Evolutionary conservation across 352 stramenopile species (phyloP), one percentile per base, ranked within the genome.

Genomic region (Globisporangium solare): DNA sequence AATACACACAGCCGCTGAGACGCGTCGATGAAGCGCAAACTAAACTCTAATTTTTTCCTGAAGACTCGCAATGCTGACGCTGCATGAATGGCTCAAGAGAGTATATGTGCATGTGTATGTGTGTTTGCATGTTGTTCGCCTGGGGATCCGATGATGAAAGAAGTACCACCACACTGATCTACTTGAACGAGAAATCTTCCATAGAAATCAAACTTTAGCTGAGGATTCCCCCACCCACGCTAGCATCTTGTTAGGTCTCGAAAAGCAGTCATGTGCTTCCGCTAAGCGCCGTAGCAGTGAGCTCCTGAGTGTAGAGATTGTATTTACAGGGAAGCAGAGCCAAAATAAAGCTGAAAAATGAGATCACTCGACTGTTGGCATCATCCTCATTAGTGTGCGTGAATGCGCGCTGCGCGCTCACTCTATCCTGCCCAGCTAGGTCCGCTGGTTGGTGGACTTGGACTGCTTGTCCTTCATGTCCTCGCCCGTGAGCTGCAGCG

Each of bases 401-500:
- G n/a, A n/a, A 22, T 56, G 42, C 46, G 35, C 18, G 46, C 41
- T 20, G 20, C 54, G 52, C 22, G 58, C 47, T 63, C 61, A 37
- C 17, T 40, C 50, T 64, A 66, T 40, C 22, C 12, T 52, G 47
- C 3, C 45, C 31, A 12, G 15, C 45, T 52, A 52, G 22, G 47
- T 27, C 22, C 49, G 49, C 32, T 42, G 49, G 14, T 17, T 21
- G 6, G 56, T 54, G 48, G 50, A 60, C 55, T 76, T 78, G 14
- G 51, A 20, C 54, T 54, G 35, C 37, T 76, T 84, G 60, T 65
- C 70, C 52, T 73, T 76, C 18, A 64, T 43, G 55, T 86, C 79
- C 58, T 91, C 81, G 50, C 82, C 82, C 17, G 82, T 92, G 59
- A 92, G 71, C 55, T 92, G 82, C 46, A 89, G 65, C 54, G 89